Evolutionary conservation across 768 basidiomycete genomes (phyloP).

Genomic region (Hericium alpestre): DNA sequence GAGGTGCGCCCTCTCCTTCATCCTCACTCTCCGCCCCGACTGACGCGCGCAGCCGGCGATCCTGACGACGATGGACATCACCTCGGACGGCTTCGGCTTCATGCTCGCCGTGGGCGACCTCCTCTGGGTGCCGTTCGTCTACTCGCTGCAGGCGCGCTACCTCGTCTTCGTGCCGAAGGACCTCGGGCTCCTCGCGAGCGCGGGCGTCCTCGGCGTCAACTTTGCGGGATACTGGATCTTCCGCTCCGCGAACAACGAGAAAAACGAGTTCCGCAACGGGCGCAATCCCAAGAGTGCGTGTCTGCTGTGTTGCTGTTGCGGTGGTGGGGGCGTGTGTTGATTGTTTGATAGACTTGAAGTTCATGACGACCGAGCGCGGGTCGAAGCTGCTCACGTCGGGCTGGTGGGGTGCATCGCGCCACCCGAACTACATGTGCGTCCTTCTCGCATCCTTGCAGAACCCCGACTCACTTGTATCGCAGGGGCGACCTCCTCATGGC

Average conservation of each 20-base stretch:
- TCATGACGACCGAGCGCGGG: constrained; percentile 72
- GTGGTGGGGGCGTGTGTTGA: background rate
- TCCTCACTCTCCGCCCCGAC: background rate
- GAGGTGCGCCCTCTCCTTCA: constrained; percentile 43
- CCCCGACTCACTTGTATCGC: background rate
- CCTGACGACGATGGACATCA: constrained; percentile 95
- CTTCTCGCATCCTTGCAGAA: background rate
- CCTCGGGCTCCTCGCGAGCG: constrained; percentile 51
- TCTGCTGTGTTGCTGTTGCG: background rate
- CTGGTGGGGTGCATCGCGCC: constrained; percentile 93
- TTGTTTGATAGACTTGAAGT: constrained; percentile 51
- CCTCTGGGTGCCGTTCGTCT: constrained; percentile 89
- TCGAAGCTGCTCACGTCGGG: constrained; percentile 88
- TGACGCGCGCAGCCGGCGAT: constrained; percentile 58
- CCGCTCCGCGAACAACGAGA: constrained; percentile 79
- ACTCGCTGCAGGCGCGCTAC: constrained; percentile 88
- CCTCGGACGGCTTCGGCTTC: constrained; percentile 95
- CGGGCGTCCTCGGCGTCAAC: constrained; percentile 54
- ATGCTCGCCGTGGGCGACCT: constrained; percentile 94
- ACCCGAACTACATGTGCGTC: constrained; percentile 81
- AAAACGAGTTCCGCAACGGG: constrained; percentile 92
- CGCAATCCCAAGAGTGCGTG: constrained; percentile 80
- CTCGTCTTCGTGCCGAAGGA: constrained; percentile 83
- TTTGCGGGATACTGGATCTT: constrained; percentile 84
- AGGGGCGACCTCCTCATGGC: constrained; percentile 87